phyloP scores from a whole-genome alignment of 768 basidiomycete species.

The Tylopilus subfusipes region DNA sequence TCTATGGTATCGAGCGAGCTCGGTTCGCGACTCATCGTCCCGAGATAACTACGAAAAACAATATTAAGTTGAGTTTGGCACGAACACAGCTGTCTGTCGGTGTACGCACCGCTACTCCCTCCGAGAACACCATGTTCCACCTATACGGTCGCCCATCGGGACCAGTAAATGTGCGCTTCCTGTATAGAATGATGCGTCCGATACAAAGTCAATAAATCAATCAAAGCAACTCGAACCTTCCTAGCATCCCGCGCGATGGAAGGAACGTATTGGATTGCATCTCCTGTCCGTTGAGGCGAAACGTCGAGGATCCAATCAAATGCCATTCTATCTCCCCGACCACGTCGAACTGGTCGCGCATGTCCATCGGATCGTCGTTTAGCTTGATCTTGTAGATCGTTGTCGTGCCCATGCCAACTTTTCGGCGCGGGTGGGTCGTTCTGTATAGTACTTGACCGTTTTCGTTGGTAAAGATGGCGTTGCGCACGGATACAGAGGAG shows the following conservation, averaged over 20 bases:
- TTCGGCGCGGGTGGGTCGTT: constrained; percentile 19
- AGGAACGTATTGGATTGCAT: constrained; percentile 26
- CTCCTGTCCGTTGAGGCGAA: constrained; percentile 28
- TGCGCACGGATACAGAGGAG: constrained; percentile 21
- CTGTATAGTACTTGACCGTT: constrained; percentile 30
- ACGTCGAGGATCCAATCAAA: constrained; percentile 24
- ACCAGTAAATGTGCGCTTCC: constrained; percentile 32
- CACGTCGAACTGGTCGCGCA: constrained; percentile 28
- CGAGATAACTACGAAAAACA: constrained; percentile 15
- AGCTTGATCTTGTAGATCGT: constrained; percentile 25
- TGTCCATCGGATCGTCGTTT: constrained; percentile 19
- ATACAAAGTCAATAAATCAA: background rate
- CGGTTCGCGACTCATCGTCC: constrained; percentile 10
- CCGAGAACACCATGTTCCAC: constrained; percentile 26
- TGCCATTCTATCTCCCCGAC: constrained; percentile 38
- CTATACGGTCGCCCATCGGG: constrained; percentile 33
- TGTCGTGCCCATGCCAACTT: constrained; percentile 14
- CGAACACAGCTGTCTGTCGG: background rate
- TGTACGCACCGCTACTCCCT: constrained; percentile 15
- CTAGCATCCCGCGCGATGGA: constrained; percentile 16
- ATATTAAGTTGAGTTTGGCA: background rate
- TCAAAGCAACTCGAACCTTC: constrained; percentile 20
- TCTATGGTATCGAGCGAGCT: constrained; percentile 20
- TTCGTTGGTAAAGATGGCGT: constrained; percentile 24
- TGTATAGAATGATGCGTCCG: background rate